Evolutionary conservation across 2,329 filamentous ascomycete species (phyloP).

Genomic region (Mariannaea sp.): DNA sequence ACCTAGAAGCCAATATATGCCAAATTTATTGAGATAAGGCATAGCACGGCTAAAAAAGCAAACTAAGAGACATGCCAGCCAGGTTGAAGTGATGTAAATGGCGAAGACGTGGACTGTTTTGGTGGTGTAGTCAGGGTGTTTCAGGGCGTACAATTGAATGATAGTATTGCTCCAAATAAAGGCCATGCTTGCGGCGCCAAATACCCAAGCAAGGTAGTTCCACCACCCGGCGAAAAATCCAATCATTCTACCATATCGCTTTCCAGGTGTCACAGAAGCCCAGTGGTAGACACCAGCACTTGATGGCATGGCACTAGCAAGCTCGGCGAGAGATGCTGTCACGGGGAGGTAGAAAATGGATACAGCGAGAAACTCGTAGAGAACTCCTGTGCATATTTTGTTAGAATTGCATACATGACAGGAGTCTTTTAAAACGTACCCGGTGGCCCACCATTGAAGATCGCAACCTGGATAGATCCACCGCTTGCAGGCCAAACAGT

Average conservation of each 20-base stretch:
- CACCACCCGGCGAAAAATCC: conserved; percentile 52
- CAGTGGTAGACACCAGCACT: conserved; percentile 65
- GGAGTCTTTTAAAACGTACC: no score
- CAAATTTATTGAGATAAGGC: conserved; percentile 56
- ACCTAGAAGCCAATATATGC: conserved; percentile 52
- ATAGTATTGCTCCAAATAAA: conserved; percentile 47
- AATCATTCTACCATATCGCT: conserved; percentile 54
- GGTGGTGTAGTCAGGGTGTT: conserved; percentile 43
- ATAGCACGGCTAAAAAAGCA: conserved; percentile 60
- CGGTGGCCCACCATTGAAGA: conserved; percentile 63
- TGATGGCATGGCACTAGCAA: conserved; percentile 64
- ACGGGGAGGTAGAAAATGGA: conserved; percentile 61
- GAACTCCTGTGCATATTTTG: conserved; percentile 40
- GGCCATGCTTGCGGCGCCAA: conserved; percentile 47
- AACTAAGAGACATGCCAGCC: conserved; percentile 44
- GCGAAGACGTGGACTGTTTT: conserved; percentile 50
- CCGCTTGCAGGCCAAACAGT: neutral
- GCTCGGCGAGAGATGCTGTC: conserved; percentile 61
- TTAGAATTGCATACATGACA: neutral
- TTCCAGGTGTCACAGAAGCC: conserved; percentile 62
- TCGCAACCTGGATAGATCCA: neutral
- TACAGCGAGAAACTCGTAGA: conserved; percentile 61
- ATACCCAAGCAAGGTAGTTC: conserved; percentile 49
- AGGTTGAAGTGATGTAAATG: conserved; percentile 47
- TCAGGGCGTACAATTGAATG: conserved; percentile 50